A percentile compares a stretch with the other conserved stretches of the same genome.
Evolutionary conservation across 2,329 filamentous ascomycete species (phyloP).

Genomic region (Cladosporium colombiae): DNA sequence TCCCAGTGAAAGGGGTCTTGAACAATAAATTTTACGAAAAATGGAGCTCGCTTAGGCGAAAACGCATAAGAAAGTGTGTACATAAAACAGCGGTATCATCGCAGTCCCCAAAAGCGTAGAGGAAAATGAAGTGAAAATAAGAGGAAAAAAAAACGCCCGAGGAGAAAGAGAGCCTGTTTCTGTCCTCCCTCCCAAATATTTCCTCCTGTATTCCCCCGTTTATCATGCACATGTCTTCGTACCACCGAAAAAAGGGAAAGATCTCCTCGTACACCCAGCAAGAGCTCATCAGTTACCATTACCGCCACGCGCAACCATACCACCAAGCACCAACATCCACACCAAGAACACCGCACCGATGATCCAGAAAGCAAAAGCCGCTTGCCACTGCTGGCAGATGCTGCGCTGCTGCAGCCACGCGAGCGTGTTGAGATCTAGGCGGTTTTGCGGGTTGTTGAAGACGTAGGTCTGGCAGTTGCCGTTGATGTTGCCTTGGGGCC

Average conservation of each 20-base stretch:
- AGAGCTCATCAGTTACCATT: slow-evolving; percentile 23
- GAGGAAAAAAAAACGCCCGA: neutral
- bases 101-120: neutral
- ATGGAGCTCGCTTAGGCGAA: neutral
- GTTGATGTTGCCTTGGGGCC: slow-evolving; percentile 57
- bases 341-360: slow-evolving; percentile 63
- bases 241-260: neutral
- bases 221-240: slow-evolving; percentile 13
- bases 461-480: slow-evolving; percentile 61
- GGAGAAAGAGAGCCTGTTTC: slow-evolving; percentile 10
- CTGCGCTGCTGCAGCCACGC: slow-evolving; percentile 64
- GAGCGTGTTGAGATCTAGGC: slow-evolving; percentile 56
- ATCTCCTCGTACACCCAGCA: neutral
- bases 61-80: neutral
- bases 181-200: neutral
- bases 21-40: neutral
- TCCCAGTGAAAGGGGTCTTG: neutral
- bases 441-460: slow-evolving; percentile 48
- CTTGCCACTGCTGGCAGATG: slow-evolving; percentile 66
- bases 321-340: slow-evolving; percentile 65
- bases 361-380: slow-evolving; percentile 64
- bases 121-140: neutral
- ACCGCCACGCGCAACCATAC: slow-evolving; percentile 35
- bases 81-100: neutral
- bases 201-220: neutral